A percentile compares a stretch with the other conserved stretches of the same genome.
Conservation (phyloP, 2,329 filamentous ascomycete genomes). For the Chrysoporthe austroafricana region DNA sequence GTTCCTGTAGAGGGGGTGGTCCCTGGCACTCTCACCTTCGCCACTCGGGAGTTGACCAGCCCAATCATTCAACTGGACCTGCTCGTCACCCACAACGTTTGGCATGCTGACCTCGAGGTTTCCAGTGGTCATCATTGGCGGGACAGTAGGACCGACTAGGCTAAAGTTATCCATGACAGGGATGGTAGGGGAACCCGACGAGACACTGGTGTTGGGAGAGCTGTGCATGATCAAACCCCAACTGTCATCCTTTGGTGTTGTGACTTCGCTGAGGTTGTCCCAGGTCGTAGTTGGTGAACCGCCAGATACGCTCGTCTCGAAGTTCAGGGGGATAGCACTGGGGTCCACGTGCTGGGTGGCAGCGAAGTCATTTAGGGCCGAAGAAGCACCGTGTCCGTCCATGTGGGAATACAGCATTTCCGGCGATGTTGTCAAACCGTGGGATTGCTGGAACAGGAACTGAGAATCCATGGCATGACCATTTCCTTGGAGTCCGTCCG, state of each 20-base stretch:
- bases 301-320: conserved; percentile 52
- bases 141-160: conserved; percentile 28
- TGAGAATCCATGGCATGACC: conserved; percentile 51
- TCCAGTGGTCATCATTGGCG: conserved; percentile 44
- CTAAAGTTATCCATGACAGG: conserved; percentile 26
- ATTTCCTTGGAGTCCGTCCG: conserved; percentile 44
- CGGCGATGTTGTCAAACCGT: conserved; percentile 50
- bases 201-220: conserved; percentile 46
- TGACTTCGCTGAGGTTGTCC: conserved; percentile 57
- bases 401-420: conserved; percentile 57
- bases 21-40: conserved; percentile 62
- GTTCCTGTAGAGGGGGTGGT: conserved; percentile 74
- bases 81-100: conserved; percentile 41
- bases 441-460: conserved; percentile 55
- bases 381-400: conserved; percentile 48
- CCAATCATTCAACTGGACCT: conserved; percentile 47
- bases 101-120: conserved; percentile 43
- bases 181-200: conserved; percentile 26
- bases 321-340: conserved; percentile 57
- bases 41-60: conserved; percentile 51
- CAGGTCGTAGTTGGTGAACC: conserved; percentile 57
- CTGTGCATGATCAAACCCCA: conserved; percentile 48
- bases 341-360: conserved; percentile 59
- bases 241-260: conserved; percentile 55
- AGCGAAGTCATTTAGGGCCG: conserved; percentile 49